Evolutionary conservation across 179 eudicot genomes (phyloP).

Genomic region (Silene noctiflora): DNA sequence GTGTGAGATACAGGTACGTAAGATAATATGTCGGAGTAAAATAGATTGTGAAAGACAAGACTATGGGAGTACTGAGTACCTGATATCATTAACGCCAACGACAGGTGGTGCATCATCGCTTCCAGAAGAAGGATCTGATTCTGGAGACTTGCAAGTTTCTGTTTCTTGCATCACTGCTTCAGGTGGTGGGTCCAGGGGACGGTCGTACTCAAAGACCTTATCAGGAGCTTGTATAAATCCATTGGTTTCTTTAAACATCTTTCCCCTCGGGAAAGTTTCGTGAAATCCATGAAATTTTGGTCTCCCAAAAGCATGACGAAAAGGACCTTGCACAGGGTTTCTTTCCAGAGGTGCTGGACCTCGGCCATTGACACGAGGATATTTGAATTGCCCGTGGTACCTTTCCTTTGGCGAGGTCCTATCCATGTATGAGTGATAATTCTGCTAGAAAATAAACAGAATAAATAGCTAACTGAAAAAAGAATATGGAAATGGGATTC

Average conservation of each 20-base stretch:
- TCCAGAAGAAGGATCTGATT: constrained; percentile 25
- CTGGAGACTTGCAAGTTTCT: constrained; percentile 21
- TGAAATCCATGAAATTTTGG: constrained; percentile 25
- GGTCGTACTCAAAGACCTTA: background rate
- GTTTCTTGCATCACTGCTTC: constrained; percentile 8
- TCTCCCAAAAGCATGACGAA: constrained; percentile 31
- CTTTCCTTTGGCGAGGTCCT: constrained; percentile 43
- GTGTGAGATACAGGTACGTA: background rate
- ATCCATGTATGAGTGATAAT: constrained; percentile 38
- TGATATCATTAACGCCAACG: constrained; percentile 30
- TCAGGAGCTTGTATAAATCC: constrained; percentile 34
- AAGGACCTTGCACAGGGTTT: constrained; percentile 29
- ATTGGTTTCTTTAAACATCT: constrained; percentile 31
- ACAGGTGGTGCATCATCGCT: constrained; percentile 25
- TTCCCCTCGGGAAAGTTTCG: constrained; percentile 37
- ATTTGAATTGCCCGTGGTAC: constrained; percentile 41
- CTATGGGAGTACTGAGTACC: constrained; percentile 27
- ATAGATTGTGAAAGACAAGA: constrained; percentile 8
- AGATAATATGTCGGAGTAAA: background rate
- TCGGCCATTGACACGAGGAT: constrained; percentile 46
- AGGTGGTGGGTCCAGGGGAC: background rate
- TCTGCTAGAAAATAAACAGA: constrained; percentile 25
- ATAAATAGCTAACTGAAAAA: constrained; percentile 3
- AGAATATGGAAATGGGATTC: background rate
- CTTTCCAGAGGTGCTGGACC: constrained; percentile 29